phyloP scores from a whole-genome alignment of 306 rosid genomes.

The Alnus rubra region DNA sequence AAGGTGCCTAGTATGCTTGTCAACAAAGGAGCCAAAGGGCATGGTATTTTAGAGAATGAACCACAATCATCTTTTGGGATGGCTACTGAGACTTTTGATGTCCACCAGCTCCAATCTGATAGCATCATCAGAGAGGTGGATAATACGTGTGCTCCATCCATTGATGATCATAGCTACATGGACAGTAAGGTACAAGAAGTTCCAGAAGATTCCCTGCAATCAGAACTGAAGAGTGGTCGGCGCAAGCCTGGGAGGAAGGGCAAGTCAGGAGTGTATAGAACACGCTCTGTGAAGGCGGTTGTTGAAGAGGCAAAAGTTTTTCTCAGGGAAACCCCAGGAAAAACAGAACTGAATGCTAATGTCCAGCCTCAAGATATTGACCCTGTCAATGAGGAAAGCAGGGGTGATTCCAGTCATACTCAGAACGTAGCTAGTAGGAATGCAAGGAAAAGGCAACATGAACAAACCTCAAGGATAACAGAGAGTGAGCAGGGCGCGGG shows the following conservation, averaged over 20 bases:
- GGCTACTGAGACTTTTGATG: constrained; percentile 32
- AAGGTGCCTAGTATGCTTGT: constrained; percentile 31
- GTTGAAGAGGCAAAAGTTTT: constrained; percentile 75
- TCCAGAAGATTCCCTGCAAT: constrained; percentile 72
- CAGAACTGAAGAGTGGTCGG: constrained; percentile 48
- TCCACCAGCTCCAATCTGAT: constrained; percentile 34
- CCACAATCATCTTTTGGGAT: constrained; percentile 35
- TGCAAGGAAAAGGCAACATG: constrained; percentile 58
- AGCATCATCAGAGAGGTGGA: constrained; percentile 37
- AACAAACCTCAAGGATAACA: constrained; percentile 48
- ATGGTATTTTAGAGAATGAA: constrained; percentile 30
- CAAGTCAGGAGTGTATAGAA: constrained; percentile 62
- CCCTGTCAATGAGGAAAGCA: constrained; percentile 41
- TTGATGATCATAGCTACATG: constrained; percentile 53
- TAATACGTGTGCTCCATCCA: constrained; percentile 37
- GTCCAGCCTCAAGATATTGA: constrained; percentile 38
- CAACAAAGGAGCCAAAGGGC: constrained; percentile 35
- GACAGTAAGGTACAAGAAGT: constrained; percentile 57
- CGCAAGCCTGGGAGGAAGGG: constrained; percentile 42
- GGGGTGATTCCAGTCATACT: constrained; percentile 46
- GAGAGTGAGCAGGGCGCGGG: constrained; percentile 58
- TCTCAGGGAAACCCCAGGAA: constrained; percentile 54
- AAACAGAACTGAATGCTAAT: constrained; percentile 36
- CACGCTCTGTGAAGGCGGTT: constrained; percentile 68
- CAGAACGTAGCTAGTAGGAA: constrained; percentile 41